phyloP scores from a whole-genome alignment of 108 stramenopile genomes.

The Cylindrotheca closterium region DNA sequence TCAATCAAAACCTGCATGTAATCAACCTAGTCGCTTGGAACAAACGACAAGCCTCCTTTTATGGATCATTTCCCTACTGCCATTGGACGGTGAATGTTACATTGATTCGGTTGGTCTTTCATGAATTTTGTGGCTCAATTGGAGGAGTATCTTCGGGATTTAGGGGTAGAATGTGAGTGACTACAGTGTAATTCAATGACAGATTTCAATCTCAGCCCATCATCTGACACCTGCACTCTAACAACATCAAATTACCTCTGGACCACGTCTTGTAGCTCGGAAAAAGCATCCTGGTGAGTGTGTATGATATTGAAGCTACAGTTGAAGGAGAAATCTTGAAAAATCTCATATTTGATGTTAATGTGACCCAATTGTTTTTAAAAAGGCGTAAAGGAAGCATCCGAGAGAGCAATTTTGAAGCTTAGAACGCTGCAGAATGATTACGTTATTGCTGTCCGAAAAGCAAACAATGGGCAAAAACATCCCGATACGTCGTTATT shows the following conservation, averaged over 20 bases:
- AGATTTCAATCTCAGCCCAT: too few relatives aligned
- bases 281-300: conserved; percentile 81
- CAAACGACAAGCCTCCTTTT: too few relatives aligned
- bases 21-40: not conserved
- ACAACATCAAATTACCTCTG: not conserved
- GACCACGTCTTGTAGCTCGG: conserved; percentile 35
- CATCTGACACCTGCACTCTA: not conserved
- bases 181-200: too few relatives aligned
- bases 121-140: conserved; percentile 90
- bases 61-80: not conserved
- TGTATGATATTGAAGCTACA: too few relatives aligned
- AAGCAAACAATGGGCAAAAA: conserved; percentile 38
- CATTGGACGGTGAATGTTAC: not conserved
- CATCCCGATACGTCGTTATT: conserved; percentile 84
- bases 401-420: conserved; percentile 80
- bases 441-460: conserved; percentile 80
- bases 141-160: conserved; percentile 87
- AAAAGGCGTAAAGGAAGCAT: conserved; percentile 79
- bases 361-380: conserved; percentile 5
- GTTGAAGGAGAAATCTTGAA: too few relatives aligned
- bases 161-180: conserved; percentile 54
- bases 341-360: too few relatives aligned
- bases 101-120: not conserved
- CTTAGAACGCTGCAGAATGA: conserved; percentile 72
- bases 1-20: not conserved